Evolutionary conservation across 176 grass and related monocot species (phyloP), one percentile per base, ranked within the genome.

Genomic region (Ampelocalamus luodianensis): DNA sequence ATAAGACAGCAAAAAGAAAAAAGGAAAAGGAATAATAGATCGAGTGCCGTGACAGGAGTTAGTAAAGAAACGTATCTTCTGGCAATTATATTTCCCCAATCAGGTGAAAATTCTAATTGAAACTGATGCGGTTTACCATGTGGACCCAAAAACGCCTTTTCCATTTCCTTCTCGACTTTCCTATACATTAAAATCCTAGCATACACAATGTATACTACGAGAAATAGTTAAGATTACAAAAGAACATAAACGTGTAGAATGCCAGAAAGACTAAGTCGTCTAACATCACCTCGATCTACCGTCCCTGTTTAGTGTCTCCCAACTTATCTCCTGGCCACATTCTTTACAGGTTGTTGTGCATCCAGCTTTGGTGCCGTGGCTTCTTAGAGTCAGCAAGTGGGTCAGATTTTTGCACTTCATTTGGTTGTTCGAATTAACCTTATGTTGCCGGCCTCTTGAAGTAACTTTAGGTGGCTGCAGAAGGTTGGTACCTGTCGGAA

Each of bases 281-380:
- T 59, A 73, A 50, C 14, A 24, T 99, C 88, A 96, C 70, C 78
- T 93, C 36, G 82, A 66, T 43, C 64, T 93, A 72, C 96, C 90
- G 62, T 92, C 93, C 63, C 93, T 90, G 62, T 95, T 98, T 17
- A 99, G 90, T 51, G 85, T 91, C 90, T 99, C 93, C 96, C 96
- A 99, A 53, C 91, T 84, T 59, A 99, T 99, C 65, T 86, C 93
- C 60, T 99, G 96, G 34, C 89, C 80, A 85, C 96, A 99, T 74
- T 94, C 86, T 2, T 60, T n/a, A 40, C 96, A 99, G 39, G 78
- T 88, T 13, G 91, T 94, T 48, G 83, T 99, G 90, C 51, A 90
- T 44, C 96, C 93, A 43, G 91, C 83, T 83, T 99, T 95, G 26
- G 90, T 92, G 54, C 91, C 91, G 17, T 83, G 37, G 27, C 84